phyloP scores from a whole-genome alignment of 495 filamentous ascomycete species.

The Talaromyces stipitatus region DNA sequence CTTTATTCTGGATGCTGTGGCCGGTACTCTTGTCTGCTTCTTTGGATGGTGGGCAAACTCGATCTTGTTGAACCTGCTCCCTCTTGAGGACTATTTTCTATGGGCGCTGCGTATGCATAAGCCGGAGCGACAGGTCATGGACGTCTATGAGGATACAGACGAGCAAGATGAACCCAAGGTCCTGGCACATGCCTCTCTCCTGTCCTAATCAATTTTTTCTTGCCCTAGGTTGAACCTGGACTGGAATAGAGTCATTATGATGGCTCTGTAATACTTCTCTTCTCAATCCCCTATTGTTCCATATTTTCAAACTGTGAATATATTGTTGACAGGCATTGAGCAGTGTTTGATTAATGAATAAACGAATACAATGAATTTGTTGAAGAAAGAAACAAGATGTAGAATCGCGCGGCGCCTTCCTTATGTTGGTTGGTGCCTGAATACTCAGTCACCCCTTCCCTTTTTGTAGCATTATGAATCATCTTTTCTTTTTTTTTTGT shows the following conservation, averaged over 20 bases:
- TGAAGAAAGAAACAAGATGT: neutral
- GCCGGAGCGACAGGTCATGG: conserved; percentile 31
- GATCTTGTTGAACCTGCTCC: conserved; percentile 51
- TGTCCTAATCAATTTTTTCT: neutral
- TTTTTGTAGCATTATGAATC: too few species aligned
- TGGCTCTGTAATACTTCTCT: too few species aligned
- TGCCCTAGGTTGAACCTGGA: too few species aligned
- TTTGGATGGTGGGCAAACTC: conserved; percentile 53
- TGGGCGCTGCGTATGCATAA: conserved; percentile 57
- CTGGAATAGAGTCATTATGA: too few species aligned
- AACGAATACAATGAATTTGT: neutral
- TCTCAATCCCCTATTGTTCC: neutral
- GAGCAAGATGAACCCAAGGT: conserved; percentile 17
- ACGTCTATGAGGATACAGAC: conserved; percentile 8
- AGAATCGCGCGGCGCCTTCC: neutral
- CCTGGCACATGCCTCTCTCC: conserved; percentile 8
- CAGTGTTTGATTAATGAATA: neutral
- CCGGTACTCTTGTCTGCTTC: conserved; percentile 51
- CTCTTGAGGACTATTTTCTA: conserved; percentile 58
- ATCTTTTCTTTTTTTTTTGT: too few species aligned
- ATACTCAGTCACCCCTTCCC: neutral
- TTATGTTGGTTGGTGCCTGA: neutral
- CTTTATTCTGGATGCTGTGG: conserved; percentile 63
- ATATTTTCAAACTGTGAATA: neutral
- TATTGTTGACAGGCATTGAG: neutral